Evolutionary conservation across 768 basidiomycete species (phyloP), one percentile per base, ranked within the genome.

Genomic region (Auricularia sp.): DNA sequence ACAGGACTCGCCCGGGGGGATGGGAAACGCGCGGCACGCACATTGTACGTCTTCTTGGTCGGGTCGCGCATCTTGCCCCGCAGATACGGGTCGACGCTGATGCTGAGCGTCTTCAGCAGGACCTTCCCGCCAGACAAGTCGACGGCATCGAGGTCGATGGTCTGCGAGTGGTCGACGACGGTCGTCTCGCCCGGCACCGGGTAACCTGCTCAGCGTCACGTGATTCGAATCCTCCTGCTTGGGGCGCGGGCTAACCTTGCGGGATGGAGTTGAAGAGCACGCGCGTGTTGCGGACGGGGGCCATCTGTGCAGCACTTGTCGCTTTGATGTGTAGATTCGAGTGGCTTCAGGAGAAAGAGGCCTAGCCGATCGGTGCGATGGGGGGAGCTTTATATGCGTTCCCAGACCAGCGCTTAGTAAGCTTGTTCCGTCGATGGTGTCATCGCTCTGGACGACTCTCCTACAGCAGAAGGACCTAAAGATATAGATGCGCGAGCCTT

Each of bases 81-180:
- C 65, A 81, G 34, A 67, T 79, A 81, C 0, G 81, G 81, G 62
- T 83, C 83, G 54, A 83, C 69, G 16, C 78, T 78, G 14, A 83
- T 67, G 5, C 75, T 77, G 18, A 86, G 76, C 0, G 77, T 77
- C 71, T 85, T 86, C 67, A 83, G 54, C 5, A 86, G 69, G 64
- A 83, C 69, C 47, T 51, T 51, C 0, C 81, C 81, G 0, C 81
- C 80, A n/a, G 82, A 71, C 47, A 83, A 70, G 1, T 77, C 70
- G 0, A 77, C 77, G 37, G 69, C 78, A n/a, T 83, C 81, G 33
- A 79, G 68, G 67, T 86, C 84, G 68, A 86, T 85, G 1, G 74
- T 78, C 63, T 78, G 69, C 0, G 73, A 78, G 3, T 65, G 72
- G 65, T 85, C 82, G 65, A 81, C 77, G 0, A 79, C 68, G 1